A percentile compares a stretch with the other conserved stretches of the same genome.
phyloP scores from a whole-genome alignment of 371 early-diverging fungal species.

The Mortierella sp. region DNA sequence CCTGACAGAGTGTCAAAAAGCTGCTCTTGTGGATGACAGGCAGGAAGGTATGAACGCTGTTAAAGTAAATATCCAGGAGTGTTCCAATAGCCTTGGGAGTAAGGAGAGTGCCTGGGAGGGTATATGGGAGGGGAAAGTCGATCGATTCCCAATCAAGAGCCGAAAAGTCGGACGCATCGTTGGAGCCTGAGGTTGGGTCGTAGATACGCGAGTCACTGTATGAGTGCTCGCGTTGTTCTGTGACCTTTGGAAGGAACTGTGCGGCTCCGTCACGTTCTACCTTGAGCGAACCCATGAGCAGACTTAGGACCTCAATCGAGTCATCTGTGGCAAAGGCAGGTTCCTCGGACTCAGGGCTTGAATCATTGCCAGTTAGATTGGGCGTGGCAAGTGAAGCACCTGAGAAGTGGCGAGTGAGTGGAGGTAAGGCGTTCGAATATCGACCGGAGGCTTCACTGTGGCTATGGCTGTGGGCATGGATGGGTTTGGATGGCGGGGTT shows the following conservation, averaged over 20 bases:
- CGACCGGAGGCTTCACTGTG: neutral
- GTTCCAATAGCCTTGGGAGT: conserved; percentile 45
- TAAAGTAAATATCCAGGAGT: conserved; percentile 50
- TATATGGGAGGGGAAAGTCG: conserved; percentile 33
- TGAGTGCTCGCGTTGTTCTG: conserved; percentile 33
- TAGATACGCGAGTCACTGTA: conserved; percentile 39
- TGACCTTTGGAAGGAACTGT: conserved; percentile 33
- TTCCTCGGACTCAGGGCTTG: conserved; percentile 17
- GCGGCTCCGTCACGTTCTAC: conserved; percentile 44
- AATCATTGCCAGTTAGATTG: conserved; percentile 14
- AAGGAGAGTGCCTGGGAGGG: conserved; percentile 31
- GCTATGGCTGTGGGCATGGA: conserved; percentile 7
- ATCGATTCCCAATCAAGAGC: conserved; percentile 34
- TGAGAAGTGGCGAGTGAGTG: conserved; percentile 29
- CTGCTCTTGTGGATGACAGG: conserved; percentile 50
- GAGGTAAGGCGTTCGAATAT: conserved; percentile 1
- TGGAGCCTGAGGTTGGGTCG: conserved; percentile 15
- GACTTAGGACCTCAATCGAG: conserved; percentile 32
- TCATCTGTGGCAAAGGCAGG: conserved; percentile 26
- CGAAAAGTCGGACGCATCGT: conserved; percentile 12
- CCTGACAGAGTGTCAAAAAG: conserved; percentile 44
- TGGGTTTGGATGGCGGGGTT: conserved; percentile 38
- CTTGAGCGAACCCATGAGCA: conserved; percentile 42
- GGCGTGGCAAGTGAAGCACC: conserved; percentile 26
- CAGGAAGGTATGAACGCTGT: conserved; percentile 52